Base-by-base conservation (phyloP, 345 rosid genomes). In the Nasturtium officinale region DNA sequence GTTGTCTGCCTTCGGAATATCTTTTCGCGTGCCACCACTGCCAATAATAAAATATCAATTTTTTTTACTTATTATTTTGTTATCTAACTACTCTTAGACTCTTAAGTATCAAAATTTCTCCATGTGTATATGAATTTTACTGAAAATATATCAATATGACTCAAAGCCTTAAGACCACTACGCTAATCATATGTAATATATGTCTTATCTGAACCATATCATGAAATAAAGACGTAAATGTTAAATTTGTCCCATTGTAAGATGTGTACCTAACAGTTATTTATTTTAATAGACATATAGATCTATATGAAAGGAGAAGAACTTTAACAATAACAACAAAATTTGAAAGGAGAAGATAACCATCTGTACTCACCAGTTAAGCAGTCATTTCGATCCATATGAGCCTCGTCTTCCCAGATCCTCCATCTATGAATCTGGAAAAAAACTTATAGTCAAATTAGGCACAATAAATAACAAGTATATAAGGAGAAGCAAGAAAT, bases 351-450 rank as follows among this genome's bases (percentile, higher is more conserved):
- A 52, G 12, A 62, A 62, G 17, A 61, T 17, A 37, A 10, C 13
- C 13, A 42, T 42, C 0, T 20, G 33, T 4, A 15, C 78, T 78
- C 72, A 91, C 97, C 92, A 71, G 82, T 73, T 77, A 84, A 77
- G 43, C 60, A 63, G 73, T 82, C 84, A 69, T 82, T 82, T 25
- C 71, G 81, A 64, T 87, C 94, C 86, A 47, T 74, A 66, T 67
- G 91, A 81, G 90, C 96, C 77, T 80, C 87, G 9, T 84, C 89
- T 79, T 91, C 97, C 96, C 96, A 91, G 15, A 35, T 74, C 72
- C 89, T 85, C 97, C 97, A 91, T 75, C 92, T 80, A 77, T 88
- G 96, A 77, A 89, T 84, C 97, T 91, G 87, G 51, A 43, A 32
- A 82, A 75, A 57, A 10, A n/a, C n/a, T 2, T 43, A 46, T 12